These are phyloP conservation scores for Albugo candida DNA, from an alignment of 352 stramenopile species.

Conservation along the genomic window DNA sequence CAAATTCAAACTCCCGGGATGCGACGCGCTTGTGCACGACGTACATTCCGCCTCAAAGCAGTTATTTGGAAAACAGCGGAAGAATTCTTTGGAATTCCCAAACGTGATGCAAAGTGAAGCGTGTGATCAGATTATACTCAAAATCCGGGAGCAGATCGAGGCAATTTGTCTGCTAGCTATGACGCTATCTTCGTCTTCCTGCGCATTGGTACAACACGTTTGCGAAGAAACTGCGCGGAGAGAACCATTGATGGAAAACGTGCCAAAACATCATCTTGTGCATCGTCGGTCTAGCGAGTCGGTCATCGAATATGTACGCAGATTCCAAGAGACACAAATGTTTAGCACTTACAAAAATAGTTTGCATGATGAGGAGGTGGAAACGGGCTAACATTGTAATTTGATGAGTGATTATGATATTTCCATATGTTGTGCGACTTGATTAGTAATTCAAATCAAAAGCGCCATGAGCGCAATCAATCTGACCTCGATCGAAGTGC, in stretches of 20 bases:
- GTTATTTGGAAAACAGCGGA: constrained; percentile 29
- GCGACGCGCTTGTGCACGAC: constrained; percentile 48
- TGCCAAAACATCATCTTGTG: not conserved
- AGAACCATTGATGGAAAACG: not conserved
- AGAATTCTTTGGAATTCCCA: constrained; percentile 22
- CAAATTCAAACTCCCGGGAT: constrained; percentile 52
- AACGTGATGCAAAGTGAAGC: constrained; percentile 48
- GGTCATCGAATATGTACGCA: constrained; percentile 31
- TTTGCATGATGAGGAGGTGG: constrained; percentile 15
- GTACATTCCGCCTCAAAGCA: constrained; percentile 26
- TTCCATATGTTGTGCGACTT: not conserved
- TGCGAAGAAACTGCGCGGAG: not conserved
- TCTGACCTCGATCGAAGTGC: constrained; percentile 10
- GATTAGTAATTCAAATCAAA: not conserved
- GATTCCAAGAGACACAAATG: constrained; percentile 68
- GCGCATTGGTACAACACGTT: constrained; percentile 8
- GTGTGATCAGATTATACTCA: constrained; percentile 39
- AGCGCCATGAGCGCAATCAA: constrained; percentile 4
- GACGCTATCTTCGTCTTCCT: constrained; percentile 8
- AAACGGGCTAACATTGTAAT: constrained; percentile 1
- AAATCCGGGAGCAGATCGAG: constrained; percentile 40
- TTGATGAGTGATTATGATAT: constrained; percentile 8
- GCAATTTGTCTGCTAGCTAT: constrained; percentile 33
- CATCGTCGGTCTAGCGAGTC: constrained; percentile 23
- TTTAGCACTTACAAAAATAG: constrained; percentile 50